A percentile compares a stretch with the other conserved stretches of the same genome.
Conservation (phyloP, 371 early-diverging fungal genomes). For the Rhizopus sp. region DNA sequence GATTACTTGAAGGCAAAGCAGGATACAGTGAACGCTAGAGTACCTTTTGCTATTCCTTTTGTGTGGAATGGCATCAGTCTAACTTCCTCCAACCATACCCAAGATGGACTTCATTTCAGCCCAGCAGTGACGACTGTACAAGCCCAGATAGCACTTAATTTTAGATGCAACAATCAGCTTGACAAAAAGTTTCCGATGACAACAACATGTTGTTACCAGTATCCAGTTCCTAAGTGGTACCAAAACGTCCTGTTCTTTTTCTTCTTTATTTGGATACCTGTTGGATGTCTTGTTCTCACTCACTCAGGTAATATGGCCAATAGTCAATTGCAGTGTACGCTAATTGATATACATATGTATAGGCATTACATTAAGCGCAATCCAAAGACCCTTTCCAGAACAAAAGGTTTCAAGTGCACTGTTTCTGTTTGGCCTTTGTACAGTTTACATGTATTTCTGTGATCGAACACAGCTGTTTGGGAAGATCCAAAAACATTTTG, state of each 20-base stretch:
- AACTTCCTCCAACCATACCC: slow-evolving; percentile 38
- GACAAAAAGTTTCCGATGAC: slow-evolving; percentile 47
- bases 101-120: slow-evolving; percentile 68
- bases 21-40: background rate
- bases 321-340: background rate
- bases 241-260: slow-evolving; percentile 46
- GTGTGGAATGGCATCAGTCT: slow-evolving; percentile 55
- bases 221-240: slow-evolving; percentile 56
- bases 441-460: slow-evolving; percentile 60
- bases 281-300: slow-evolving; percentile 31
- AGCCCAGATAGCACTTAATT: slow-evolving; percentile 63
- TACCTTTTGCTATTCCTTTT: slow-evolving; percentile 47
- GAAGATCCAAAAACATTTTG: slow-evolving; percentile 66
- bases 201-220: slow-evolving; percentile 66
- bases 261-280: slow-evolving; percentile 52
- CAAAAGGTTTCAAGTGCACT: slow-evolving; percentile 36
- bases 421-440: slow-evolving; percentile 46
- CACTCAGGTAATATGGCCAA: slow-evolving; percentile 25
- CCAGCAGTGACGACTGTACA: slow-evolving; percentile 46
- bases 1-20: slow-evolving; percentile 39
- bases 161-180: slow-evolving; percentile 58
- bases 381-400: slow-evolving; percentile 4
- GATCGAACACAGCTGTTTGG: slow-evolving; percentile 72
- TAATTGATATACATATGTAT: background rate
- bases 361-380: background rate